Conservation (phyloP, 2,329 filamentous ascomycete species). For the Cladophialophora chaetospira region DNA sequence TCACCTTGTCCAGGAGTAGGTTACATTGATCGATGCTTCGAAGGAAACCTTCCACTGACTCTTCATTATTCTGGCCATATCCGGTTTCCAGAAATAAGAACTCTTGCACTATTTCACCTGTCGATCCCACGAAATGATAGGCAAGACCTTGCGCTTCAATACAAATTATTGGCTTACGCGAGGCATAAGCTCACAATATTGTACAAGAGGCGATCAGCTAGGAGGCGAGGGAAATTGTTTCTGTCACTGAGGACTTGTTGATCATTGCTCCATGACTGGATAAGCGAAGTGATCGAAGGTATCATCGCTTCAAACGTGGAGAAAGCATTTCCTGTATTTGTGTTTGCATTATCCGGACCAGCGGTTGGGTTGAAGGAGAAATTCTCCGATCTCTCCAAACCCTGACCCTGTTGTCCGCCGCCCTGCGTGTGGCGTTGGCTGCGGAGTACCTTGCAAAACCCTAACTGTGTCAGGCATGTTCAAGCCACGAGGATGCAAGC, state of each 20-base stretch:
- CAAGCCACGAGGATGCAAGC: conserved; percentile 2
- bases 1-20: too few species aligned
- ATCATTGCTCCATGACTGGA: background rate
- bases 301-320: background rate
- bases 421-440: conserved; percentile 3
- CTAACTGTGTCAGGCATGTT: background rate
- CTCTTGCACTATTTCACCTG: background rate
- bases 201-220: conserved; percentile 5
- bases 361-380: background rate
- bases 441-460: background rate
- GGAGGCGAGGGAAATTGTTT: background rate
- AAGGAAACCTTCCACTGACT: background rate
- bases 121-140: background rate
- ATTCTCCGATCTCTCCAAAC: conserved; percentile 2
- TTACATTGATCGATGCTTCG: background rate
- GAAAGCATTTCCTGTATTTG: background rate
- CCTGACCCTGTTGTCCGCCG: background rate
- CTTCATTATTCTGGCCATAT: background rate
- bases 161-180: background rate
- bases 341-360: background rate
- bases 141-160: background rate
- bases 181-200: background rate
- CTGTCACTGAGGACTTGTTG: background rate
- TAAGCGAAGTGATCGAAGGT: conserved; percentile 10
- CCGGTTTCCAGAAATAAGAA: background rate